Conservation (phyloP, 2,329 filamentous ascomycete species). For the Beauveria medogensis region DNA sequence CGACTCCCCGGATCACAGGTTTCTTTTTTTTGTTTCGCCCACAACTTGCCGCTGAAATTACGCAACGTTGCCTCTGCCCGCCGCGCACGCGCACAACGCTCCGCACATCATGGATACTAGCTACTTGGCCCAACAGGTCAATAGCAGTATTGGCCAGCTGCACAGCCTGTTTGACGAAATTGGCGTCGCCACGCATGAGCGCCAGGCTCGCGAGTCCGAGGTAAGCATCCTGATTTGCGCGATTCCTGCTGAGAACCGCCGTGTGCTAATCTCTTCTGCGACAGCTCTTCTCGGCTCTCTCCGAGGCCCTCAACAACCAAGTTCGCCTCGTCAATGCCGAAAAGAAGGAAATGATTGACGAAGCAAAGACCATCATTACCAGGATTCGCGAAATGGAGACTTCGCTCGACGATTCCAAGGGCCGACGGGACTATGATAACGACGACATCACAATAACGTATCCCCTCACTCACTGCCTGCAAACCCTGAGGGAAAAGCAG, state of each 20-base stretch:
- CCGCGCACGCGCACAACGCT: not conserved
- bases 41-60: not conserved
- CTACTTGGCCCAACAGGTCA: slow-evolving; percentile 91
- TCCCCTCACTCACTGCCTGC: slow-evolving; percentile 73
- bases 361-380: slow-evolving; percentile 77
- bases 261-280: not conserved
- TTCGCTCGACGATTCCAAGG: slow-evolving; percentile 70
- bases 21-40: not conserved
- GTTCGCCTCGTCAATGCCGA: slow-evolving; percentile 76
- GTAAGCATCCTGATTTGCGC: slow-evolving; percentile 39
- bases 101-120: slow-evolving; percentile 68
- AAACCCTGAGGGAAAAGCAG: slow-evolving; percentile 78
- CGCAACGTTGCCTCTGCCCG: not conserved
- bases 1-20: not conserved
- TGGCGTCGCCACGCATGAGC: slow-evolving; percentile 86
- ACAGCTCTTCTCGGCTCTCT: slow-evolving; percentile 84
- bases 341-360: slow-evolving; percentile 84
- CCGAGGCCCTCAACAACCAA: slow-evolving; percentile 85
- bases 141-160: slow-evolving; percentile 83
- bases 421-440: slow-evolving; percentile 56
- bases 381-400: slow-evolving; percentile 89
- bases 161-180: slow-evolving; percentile 97
- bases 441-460: slow-evolving; percentile 71
- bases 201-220: slow-evolving; percentile 82
- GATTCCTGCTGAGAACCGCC: not conserved